Percentiles rank a stretch among this genome's conserved stretches.
phyloP scores from a whole-genome alignment of 768 basidiomycete species.

The Jaapia argillacea region DNA sequence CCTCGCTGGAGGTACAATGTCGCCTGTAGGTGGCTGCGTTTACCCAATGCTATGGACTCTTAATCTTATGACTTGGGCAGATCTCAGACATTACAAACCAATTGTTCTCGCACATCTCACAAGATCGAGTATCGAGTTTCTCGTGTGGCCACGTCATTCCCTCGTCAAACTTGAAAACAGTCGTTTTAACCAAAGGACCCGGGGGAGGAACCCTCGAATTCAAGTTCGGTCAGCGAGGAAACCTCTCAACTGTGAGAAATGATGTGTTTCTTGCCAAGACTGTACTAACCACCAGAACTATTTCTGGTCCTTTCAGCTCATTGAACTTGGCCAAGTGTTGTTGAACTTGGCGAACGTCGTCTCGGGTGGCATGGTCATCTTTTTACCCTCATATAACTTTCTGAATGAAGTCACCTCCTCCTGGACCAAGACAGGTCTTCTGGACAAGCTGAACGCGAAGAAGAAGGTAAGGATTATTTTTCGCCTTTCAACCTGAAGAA shows the following conservation, averaged over 20 bases:
- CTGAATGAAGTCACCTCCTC: constrained; percentile 51
- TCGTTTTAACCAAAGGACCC: constrained; percentile 70
- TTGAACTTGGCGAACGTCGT: constrained; percentile 72
- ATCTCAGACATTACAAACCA: constrained; percentile 82
- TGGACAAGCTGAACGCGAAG: constrained; percentile 54
- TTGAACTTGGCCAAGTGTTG: constrained; percentile 77
- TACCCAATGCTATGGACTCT: too few relatives aligned
- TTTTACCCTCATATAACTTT: constrained; percentile 88
- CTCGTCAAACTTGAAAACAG: constrained; percentile 59
- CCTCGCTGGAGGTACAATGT: constrained; percentile 96
- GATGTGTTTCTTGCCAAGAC: neutral
- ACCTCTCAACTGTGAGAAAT: constrained; percentile 25
- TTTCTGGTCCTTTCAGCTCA: constrained; percentile 33
- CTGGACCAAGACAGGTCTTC: constrained; percentile 56
- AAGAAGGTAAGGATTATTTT: constrained; percentile 81
- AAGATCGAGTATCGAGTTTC: constrained; percentile 62
- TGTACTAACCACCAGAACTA: neutral
- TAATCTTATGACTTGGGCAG: too few relatives aligned
- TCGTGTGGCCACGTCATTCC: constrained; percentile 94
- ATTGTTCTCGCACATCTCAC: constrained; percentile 58
- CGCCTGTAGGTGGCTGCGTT: constrained; percentile 73
- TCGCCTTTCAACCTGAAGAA: constrained; percentile 4
- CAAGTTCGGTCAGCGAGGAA: constrained; percentile 65
- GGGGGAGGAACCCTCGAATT: constrained; percentile 68
- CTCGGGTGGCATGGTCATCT: constrained; percentile 86